Evolutionary conservation across 1,139 yeast genomes (phyloP), one percentile per base, ranked within the genome.

Genomic region (Blastobotrys arbuscula): DNA sequence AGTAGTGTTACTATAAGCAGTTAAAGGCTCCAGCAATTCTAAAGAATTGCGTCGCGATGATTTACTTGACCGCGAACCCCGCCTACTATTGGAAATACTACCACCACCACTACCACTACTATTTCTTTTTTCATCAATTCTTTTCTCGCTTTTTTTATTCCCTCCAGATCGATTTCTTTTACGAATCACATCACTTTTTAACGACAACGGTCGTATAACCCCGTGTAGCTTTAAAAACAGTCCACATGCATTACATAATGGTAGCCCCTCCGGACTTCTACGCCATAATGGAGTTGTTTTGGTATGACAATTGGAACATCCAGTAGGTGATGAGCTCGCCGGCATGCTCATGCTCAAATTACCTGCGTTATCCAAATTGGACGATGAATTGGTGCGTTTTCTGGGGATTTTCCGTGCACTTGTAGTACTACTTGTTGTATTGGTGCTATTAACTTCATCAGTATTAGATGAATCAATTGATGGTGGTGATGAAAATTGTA

Each of bases 281-380:
- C 98, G 77, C 97, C 97, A 90, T 39, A 92, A 72, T 1, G 98
- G 97, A 0, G 98, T 90, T 5, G 95, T 90, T 60, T 80, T 86
- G 0, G 98, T 90, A 59, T 84, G 82, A 67, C 98, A 90, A 68
- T 92, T 92, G 21, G 92, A 81, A 66, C 97, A 90, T 13, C 67
- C 62, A 18, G 67, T 63, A 50, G 59, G 58, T 6, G 51, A 39
- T 8, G 48, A 39, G 18, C 40, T 33, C 2, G 48, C 48, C 18
- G 48, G 48, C 26, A 45, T 38, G 12, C 45, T 37, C 2, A 38
- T 41, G 26, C 45, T 46, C 31, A 36, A 12, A 18, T 42, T 41
- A n/a, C n/a, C n/a, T n/a, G n/a, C n/a, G n/a, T n/a, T n/a, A 39
- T 19, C n/a, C 10, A 31, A 39, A 3, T 19, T 4, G 7, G 42